Base-by-base conservation (phyloP, 2,329 filamentous ascomycete genomes). In the Xylaria hypoxylon region DNA sequence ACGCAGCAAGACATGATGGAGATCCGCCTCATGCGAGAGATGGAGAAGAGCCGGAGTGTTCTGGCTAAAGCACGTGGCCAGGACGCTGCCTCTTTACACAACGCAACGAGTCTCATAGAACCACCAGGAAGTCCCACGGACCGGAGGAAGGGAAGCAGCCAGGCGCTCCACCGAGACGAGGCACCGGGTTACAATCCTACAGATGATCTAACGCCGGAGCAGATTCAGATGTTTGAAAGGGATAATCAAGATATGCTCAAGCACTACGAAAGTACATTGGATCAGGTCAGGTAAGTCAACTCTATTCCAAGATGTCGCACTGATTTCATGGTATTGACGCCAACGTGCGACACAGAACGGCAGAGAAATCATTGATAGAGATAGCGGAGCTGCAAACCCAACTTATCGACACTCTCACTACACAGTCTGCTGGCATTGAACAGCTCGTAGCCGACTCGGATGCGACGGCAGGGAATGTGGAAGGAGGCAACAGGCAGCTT, bases 1-100 rank as follows among this genome's bases (percentile, higher is more conserved):
- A 89, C 91, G 69, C 95, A 98, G 82, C 89, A 93, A 73, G 87
- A 86, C 57, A 97, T 98, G 93, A 97, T 98, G 86, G 94, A 97
- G 81, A 92, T 92, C 75, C 83, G 96, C 73, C 83, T 98, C 71
- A 89, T 89, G 75, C 85, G 96, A 61, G 93, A 96, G 78, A 85
- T 95, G 78, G 94, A 98, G 81, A 96, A 92, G 86, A 94, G 90
- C 75, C 92, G 93, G 80, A 96, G 92, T 76, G 87, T 95, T 65
- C 82, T 97, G 62, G 92, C 93, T 70, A 94, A 93, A 78, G 84
- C 87, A 2, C 83, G 84, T 59, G 80, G 76, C 69, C 76, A 64
- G 42, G 73, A 65, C 69, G 74, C 67, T 48, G 50, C 70, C 42
- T 71, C 65, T 35, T 58, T 70, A 3, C 66, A 65, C 42, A 47